A percentile compares a stretch with the other conserved stretches of the same genome.
Evolutionary conservation across 2,329 filamentous ascomycete species (phyloP).

Genomic region (Epichloe scottii): DNA sequence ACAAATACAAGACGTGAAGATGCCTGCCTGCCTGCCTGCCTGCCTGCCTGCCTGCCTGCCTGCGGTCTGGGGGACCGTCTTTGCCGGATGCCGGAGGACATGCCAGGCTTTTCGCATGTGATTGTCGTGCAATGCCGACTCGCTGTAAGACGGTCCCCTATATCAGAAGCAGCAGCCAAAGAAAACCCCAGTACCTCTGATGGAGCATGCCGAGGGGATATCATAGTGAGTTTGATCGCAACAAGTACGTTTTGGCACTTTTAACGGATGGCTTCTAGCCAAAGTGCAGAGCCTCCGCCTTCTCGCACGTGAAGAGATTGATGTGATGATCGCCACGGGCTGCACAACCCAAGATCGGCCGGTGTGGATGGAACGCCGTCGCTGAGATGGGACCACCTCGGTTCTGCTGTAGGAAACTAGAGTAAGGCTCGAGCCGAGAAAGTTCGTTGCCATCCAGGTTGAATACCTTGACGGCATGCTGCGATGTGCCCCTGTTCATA

Average conservation of each 20-base stretch:
- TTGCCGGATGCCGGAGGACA: too few relatives aligned
- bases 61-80: too few relatives aligned
- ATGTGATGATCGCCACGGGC: conserved; percentile 81
- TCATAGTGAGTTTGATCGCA: conserved; percentile 4
- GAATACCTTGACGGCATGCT: conserved; percentile 82
- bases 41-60: too few relatives aligned
- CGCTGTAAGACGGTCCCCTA: too few relatives aligned
- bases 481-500: conserved; percentile 61
- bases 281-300: conserved; percentile 23
- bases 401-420: conserved; percentile 72
- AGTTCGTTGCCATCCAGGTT: conserved; percentile 74
- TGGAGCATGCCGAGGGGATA: not conserved
- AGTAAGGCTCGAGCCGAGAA: conserved; percentile 79
- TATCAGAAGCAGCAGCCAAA: not conserved
- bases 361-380: conserved; percentile 91
- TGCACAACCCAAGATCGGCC: conserved; percentile 79
- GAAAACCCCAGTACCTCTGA: not conserved
- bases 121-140: too few relatives aligned
- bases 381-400: conserved; percentile 72
- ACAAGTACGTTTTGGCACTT: not conserved
- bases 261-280: conserved; percentile 13
- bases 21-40: too few relatives aligned
- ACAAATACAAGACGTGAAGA: not conserved
- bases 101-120: too few relatives aligned
- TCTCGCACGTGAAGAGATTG: conserved; percentile 69